Evolutionary conservation across 495 filamentous ascomycete genomes (phyloP), one percentile per base, ranked within the genome.

Genomic region (Letharia lupina): DNA sequence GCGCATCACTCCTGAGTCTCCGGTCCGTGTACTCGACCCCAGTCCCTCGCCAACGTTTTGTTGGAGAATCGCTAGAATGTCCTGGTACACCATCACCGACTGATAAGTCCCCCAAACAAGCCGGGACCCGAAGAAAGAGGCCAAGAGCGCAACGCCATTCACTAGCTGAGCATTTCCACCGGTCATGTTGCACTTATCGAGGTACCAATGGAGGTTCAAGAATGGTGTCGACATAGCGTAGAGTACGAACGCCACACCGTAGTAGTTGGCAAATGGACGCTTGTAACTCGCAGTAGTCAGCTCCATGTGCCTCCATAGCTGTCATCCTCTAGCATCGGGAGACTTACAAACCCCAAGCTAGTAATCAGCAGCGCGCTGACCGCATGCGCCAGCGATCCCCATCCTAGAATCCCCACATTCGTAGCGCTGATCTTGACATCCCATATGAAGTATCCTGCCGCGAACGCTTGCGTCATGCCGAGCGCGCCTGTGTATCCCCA

Each of bases 191-290:
- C 96, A 81, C 79, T 98, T 98, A 80, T 98, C 94, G 71, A 88
- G 91, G 83, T 97, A 97, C 93, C 93, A 98, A 81, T 98, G 94
- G 78, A 97, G 88, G 75, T 95, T 94, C 73, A 94, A 85, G 80
- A 95, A 93, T 31, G 91, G 91, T 68, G 85, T 88, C 63, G 90
- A 96, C 65, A 97, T 87, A 78, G 97, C 93, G 81, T 95, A 97
- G 72, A 98, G 90, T 73, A 97, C 92, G 79, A 97, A 98, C 61
- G 84, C 83, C n/a, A 86, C 82, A 63, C 85, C 89, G 77, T 96
- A 98, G 82, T 86, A 96, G 79, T 96, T 96, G 67, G 96, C 78
- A 73, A 95, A 96, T 4, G 93, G 93, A 67, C 90, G 82, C 92
- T 96, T 74, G 69, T 52, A 41, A 57, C 15, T 31, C n/a, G n/a